These are phyloP conservation scores for Coleophoma cylindrospora DNA, from an alignment of 2,329 filamentous ascomycete genomes.

Conservation along the genomic window DNA sequence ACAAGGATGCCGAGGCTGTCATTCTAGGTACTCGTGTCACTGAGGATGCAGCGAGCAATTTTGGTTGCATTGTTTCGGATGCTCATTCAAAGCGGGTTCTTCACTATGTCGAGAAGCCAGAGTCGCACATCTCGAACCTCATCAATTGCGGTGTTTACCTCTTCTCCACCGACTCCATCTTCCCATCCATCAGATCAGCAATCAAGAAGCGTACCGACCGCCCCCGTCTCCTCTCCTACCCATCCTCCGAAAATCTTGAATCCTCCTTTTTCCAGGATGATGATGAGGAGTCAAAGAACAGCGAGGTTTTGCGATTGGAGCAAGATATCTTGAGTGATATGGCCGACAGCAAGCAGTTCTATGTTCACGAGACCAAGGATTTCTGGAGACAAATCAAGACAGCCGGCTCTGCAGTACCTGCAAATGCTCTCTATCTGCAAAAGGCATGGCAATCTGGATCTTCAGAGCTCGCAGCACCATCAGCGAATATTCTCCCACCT, in stretches of 20 bases:
- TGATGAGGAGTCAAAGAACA: slow-evolving; percentile 71
- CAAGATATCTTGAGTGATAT: slow-evolving; percentile 95
- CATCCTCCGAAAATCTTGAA: slow-evolving; percentile 90
- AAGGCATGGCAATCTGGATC: slow-evolving; percentile 84
- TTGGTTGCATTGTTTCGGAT: slow-evolving; percentile 96
- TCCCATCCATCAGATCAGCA: slow-evolving; percentile 87
- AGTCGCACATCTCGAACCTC: slow-evolving; percentile 94
- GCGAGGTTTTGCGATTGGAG: slow-evolving; percentile 87
- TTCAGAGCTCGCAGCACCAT: slow-evolving; percentile 75
- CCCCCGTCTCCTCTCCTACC: slow-evolving; percentile 89
- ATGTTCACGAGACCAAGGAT: slow-evolving; percentile 96
- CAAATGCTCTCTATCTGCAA: slow-evolving; percentile 93
- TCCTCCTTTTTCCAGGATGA: slow-evolving; percentile 61
- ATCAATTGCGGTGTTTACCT: slow-evolving; percentile 99
- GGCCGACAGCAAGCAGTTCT: slow-evolving; percentile 96
- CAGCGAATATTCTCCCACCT: slow-evolving; percentile 81
- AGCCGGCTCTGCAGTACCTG: slow-evolving; percentile 91
- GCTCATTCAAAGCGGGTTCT: slow-evolving; percentile 89
- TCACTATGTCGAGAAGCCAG: slow-evolving; percentile 98
- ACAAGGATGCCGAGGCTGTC: slow-evolving; percentile 93
- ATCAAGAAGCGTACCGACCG: slow-evolving; percentile 95
- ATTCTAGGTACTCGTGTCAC: slow-evolving; percentile 90
- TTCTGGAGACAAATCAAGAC: slow-evolving; percentile 99
- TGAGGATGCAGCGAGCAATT: slow-evolving; percentile 90
- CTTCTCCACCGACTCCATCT: slow-evolving; percentile 92